phyloP scores from a whole-genome alignment of 2,329 filamentous ascomycete species.

The Colletotrichum sp. region DNA sequence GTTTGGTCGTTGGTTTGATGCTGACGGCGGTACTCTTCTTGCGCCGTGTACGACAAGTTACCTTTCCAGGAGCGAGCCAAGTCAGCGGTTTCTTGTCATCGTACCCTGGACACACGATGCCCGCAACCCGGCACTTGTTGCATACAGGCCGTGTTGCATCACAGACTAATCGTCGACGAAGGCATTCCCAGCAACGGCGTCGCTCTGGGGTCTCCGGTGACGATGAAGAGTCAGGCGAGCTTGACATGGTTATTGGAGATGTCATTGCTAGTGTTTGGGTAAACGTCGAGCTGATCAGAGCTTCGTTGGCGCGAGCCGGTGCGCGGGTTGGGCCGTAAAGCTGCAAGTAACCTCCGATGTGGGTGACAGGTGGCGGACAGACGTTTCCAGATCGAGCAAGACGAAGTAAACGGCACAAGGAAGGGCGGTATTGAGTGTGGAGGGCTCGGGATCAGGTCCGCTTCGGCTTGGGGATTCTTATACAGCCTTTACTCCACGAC shows the following conservation, averaged over 20 bases:
- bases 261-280: neutral
- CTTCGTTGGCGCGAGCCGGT: neutral
- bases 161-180: constrained; percentile 43
- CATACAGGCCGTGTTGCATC: constrained; percentile 40
- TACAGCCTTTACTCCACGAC: neutral
- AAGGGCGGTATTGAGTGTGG: neutral
- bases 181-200: constrained; percentile 47
- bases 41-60: constrained; percentile 32
- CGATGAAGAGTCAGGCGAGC: neutral
- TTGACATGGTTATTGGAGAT: neutral
- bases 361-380: neutral
- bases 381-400: constrained; percentile 9
- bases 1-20: neutral
- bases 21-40: neutral
- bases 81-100: constrained; percentile 40
- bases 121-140: constrained; percentile 36
- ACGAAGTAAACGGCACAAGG: neutral
- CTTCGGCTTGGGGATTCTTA: constrained; percentile 7
- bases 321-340: neutral
- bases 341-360: neutral
- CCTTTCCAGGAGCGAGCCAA: constrained; percentile 43
- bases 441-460: neutral
- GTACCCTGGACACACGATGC: constrained; percentile 44
- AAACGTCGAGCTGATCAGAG: neutral
- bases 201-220: neutral